phyloP scores from a whole-genome alignment of 768 basidiomycete species.

The Collybiopsis confluens region DNA sequence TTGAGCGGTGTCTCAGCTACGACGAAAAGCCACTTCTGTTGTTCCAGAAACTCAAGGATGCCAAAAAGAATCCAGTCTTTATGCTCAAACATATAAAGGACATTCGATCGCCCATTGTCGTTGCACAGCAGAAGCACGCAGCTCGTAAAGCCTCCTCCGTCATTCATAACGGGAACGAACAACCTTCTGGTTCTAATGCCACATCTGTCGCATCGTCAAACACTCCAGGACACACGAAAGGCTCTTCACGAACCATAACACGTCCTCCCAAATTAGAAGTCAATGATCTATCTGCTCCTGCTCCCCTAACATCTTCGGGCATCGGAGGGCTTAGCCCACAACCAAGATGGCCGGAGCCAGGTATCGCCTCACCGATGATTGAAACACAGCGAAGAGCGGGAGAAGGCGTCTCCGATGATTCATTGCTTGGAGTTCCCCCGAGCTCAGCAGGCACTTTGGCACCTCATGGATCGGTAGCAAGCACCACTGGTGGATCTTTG shows the following conservation, averaged over 20 bases:
- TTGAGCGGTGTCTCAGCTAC: constrained; percentile 93
- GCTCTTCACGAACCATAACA: constrained; percentile 37
- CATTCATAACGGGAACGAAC: constrained; percentile 29
- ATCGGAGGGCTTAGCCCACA: constrained; percentile 49
- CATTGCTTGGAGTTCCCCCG: neutral
- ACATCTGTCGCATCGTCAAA: constrained; percentile 26
- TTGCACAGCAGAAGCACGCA: constrained; percentile 95
- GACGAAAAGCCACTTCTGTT: constrained; percentile 97
- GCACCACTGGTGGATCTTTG: neutral
- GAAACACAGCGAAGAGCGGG: constrained; percentile 33
- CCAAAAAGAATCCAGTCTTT: constrained; percentile 97
- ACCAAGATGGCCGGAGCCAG: constrained; percentile 72
- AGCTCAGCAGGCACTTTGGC: constrained; percentile 5
- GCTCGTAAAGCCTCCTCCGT: constrained; percentile 72
- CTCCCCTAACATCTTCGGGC: constrained; percentile 41
- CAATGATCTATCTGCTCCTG: constrained; percentile 50
- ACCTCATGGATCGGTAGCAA: constrained; percentile 1
- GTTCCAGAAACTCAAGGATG: constrained; percentile 96
- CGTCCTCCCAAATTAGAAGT: constrained; percentile 72
- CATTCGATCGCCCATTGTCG: constrained; percentile 94
- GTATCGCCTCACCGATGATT: constrained; percentile 52
- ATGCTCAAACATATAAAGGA: constrained; percentile 98
- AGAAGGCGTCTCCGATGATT: constrained; percentile 34
- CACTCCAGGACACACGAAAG: constrained; percentile 41
- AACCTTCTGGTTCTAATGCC: neutral